A percentile compares a stretch with the other conserved stretches of the same genome.
Evolutionary conservation across 1,284 basidiomycete species (phyloP).

Genomic region (Microbotryum lychnidis-dioicae): DNA sequence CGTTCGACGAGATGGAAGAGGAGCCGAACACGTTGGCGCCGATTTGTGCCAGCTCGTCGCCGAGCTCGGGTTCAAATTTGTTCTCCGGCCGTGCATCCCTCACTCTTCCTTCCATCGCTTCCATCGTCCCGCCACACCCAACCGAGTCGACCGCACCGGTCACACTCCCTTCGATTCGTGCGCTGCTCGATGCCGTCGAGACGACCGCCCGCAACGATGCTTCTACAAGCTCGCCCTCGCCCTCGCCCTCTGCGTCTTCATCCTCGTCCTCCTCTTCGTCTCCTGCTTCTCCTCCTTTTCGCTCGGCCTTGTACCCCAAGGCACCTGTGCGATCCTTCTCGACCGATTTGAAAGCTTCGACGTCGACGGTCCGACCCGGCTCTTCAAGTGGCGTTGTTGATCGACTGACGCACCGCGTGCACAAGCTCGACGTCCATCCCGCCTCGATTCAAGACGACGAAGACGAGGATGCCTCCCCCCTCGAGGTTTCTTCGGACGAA

Average conservation of each 20-base stretch:
- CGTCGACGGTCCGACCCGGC: slow-evolving; percentile 1
- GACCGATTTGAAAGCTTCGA: slow-evolving; percentile 13
- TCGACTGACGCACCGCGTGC: slow-evolving; percentile 25
- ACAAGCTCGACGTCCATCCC: slow-evolving; percentile 22
- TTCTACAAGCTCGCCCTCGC: background rate
- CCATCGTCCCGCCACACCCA: background rate
- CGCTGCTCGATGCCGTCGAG: too few species aligned
- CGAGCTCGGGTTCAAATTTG: background rate
- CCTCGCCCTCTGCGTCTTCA: slow-evolving; percentile 1
- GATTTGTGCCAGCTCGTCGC: background rate
- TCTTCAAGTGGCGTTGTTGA: slow-evolving; percentile 28
- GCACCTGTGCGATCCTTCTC: background rate
- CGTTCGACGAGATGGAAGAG: slow-evolving; percentile 1
- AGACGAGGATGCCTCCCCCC: background rate
- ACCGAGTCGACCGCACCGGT: background rate
- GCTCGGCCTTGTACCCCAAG: background rate
- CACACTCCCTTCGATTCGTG: background rate
- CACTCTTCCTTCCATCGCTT: slow-evolving; percentile 8
- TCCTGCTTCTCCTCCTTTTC: slow-evolving; percentile 1
- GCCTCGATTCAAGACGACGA: background rate
- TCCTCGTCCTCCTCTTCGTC: background rate
- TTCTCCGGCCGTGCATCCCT: background rate
- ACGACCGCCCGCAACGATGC: slow-evolving; percentile 3
- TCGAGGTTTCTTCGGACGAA: slow-evolving; percentile 14
- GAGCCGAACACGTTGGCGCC: slow-evolving; percentile 3